A percentile compares a stretch with the other conserved stretches of the same genome.
phyloP scores from a whole-genome alignment of 805 yeast species.

The Hanseniaspora thailandica region DNA sequence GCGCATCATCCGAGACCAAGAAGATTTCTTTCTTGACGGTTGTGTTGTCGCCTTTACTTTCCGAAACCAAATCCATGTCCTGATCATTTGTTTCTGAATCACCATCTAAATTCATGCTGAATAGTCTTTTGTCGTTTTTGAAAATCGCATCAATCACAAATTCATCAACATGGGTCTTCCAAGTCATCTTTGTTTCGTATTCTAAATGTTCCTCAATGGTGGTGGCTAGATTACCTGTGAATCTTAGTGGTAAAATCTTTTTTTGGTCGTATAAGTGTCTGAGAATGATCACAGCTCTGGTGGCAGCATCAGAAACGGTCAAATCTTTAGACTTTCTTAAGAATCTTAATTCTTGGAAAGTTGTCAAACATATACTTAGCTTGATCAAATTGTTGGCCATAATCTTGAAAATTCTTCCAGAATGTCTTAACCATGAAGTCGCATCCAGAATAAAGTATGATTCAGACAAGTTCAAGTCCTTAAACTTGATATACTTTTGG shows the following conservation, averaged over 20 bases:
- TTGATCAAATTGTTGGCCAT: constrained; percentile 48
- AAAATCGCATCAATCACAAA: constrained; percentile 44
- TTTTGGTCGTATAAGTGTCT: constrained; percentile 51
- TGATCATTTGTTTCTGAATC: background rate
- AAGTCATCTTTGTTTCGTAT: constrained; percentile 58
- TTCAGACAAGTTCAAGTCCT: background rate
- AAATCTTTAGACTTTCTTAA: constrained; percentile 60
- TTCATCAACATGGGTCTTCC: constrained; percentile 66
- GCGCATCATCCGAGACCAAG: constrained; percentile 61
- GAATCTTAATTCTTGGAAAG: constrained; percentile 65
- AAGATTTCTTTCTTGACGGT: constrained; percentile 33
- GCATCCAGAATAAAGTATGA: constrained; percentile 58
- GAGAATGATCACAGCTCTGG: constrained; percentile 63
- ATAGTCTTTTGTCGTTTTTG: constrained; percentile 30
- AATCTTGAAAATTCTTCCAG: constrained; percentile 64
- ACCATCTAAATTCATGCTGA: constrained; percentile 15
- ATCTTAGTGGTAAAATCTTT: constrained; percentile 47
- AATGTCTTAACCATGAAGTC: constrained; percentile 69
- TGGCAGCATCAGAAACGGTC: constrained; percentile 66
- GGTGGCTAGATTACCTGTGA: constrained; percentile 57
- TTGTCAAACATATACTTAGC: constrained; percentile 58
- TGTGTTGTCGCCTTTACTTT: background rate
- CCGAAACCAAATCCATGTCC: background rate
- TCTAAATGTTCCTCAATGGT: constrained; percentile 62
- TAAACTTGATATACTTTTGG: constrained; percentile 6